Evolutionary conservation across 2,329 filamentous ascomycete species (phyloP).

Genomic region (Exophiala calicioides): DNA sequence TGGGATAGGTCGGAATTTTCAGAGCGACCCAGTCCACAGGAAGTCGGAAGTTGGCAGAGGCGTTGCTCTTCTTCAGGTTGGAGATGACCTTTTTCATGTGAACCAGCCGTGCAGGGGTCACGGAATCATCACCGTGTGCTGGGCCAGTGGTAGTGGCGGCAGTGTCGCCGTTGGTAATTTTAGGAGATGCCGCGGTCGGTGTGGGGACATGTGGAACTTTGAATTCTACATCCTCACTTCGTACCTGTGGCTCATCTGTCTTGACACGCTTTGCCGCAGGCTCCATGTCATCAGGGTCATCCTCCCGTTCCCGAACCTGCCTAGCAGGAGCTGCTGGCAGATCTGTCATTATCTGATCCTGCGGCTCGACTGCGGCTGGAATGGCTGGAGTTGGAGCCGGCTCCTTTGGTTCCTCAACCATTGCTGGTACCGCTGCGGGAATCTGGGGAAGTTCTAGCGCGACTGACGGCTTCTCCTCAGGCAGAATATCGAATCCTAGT

Average conservation of each 20-base stretch:
- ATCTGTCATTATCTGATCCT: slow-evolving; percentile 58
- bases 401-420: slow-evolving; percentile 26
- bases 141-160: slow-evolving; percentile 35
- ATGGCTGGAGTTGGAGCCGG: slow-evolving; percentile 26
- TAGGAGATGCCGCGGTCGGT: slow-evolving; percentile 36
- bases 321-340: slow-evolving; percentile 57
- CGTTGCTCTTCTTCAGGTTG: slow-evolving; percentile 77
- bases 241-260: slow-evolving; percentile 57
- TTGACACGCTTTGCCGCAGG: slow-evolving; percentile 79
- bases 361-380: slow-evolving; percentile 23
- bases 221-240: slow-evolving; percentile 42
- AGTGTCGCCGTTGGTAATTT: slow-evolving; percentile 23
- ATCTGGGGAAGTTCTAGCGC: slow-evolving; percentile 13
- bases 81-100: slow-evolving; percentile 33
- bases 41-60: slow-evolving; percentile 71
- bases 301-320: slow-evolving; percentile 73
- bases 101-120: slow-evolving; percentile 26
- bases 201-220: slow-evolving; percentile 47
- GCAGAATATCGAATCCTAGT: slow-evolving; percentile 34
- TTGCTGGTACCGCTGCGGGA: slow-evolving; percentile 5
- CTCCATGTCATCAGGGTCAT: slow-evolving; percentile 61
- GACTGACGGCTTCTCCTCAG: slow-evolving; percentile 8
- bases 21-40: slow-evolving; percentile 78
- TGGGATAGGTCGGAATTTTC: slow-evolving; percentile 71
- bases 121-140: slow-evolving; percentile 26